phyloP scores from a whole-genome alignment of 441 rosid species.

The Pelargonium cotyledonis region DNA sequence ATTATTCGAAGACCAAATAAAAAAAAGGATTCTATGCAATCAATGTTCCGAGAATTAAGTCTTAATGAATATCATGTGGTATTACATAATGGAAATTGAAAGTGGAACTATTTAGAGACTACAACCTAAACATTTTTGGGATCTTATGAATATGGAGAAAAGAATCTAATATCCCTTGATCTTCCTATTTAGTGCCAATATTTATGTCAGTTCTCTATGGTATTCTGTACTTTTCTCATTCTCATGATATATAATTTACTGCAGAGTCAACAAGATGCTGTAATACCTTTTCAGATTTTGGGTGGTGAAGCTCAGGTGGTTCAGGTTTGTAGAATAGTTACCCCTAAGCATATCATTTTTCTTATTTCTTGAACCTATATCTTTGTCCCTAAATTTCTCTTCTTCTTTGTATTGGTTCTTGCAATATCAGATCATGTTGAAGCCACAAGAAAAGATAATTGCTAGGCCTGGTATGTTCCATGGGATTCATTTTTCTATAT shows the following conservation, averaged over 20 bases:
- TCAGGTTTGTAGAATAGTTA: constrained; percentile 49
- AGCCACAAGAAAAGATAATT: constrained; percentile 81
- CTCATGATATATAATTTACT: constrained; percentile 20
- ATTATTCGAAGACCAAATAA: not conserved
- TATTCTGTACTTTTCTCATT: constrained; percentile 8
- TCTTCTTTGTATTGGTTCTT: constrained; percentile 12
- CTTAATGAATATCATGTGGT: not conserved
- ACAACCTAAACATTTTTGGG: not conserved
- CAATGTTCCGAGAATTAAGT: not conserved
- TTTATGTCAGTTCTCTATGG: not conserved
- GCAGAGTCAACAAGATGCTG: constrained; percentile 84
- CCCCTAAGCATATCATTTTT: constrained; percentile 2
- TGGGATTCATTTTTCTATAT: not conserved
- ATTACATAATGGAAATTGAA: not conserved
- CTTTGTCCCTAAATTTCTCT: no score
- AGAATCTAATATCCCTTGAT: not conserved
- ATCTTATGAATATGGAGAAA: no score
- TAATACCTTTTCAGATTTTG: constrained; percentile 88
- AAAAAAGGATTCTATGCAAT: not conserved
- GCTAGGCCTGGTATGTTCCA: constrained; percentile 71
- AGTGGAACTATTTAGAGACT: not conserved
- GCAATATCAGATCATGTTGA: constrained; percentile 70
- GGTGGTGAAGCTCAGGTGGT: constrained; percentile 98
- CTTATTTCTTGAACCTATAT: no score
- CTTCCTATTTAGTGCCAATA: no score